Evolutionary conservation across 371 early-diverging fungal species (phyloP), one percentile per base, ranked within the genome.

Genomic region (Mucor ambiguus): DNA sequence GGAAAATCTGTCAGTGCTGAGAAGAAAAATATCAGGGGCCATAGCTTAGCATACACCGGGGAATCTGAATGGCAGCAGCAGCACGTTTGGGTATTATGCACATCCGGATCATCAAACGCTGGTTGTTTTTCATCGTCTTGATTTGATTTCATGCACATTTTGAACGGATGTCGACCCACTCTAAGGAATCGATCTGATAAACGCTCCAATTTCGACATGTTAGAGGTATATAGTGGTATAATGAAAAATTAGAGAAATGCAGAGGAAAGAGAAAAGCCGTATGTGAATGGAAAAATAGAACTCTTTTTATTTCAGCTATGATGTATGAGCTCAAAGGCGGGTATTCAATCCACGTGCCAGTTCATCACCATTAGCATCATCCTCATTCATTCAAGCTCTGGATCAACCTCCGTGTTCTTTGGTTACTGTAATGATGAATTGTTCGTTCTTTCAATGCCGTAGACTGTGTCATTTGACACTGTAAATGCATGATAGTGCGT

Each of bases 1-100:
- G 79, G 69, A 44, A 70, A 71, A 64, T 79, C 79, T 4, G 74
- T 73, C 10, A 79, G 3, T 6, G 72, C 72, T 11, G 79, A 79
- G 41, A 79, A 67, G 22, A 73, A 59, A 37, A 78, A 75, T 3
- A 75, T 68, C n/a, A 72, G 18, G 7, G 74, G 74, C 74, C 74
- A 79, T 26, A 58, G 64, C 35, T 67, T 62, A 16, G 63, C 54
- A 44, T 76, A 79, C 7, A 68, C 18, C 4, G 72, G 60, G 11
- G 79, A 73, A 64, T 76, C 66, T 10, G 76, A 70, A 20, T 61
- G 41, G 52, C 69, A 66, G n/a, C 76, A 75, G 43, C 65, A 62
- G 22, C 72, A 74, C 0, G 54, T 63, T 20, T 60, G 49, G 10
- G 60, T 49, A 41, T 70, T 62, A 44, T 70, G 24, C 8, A 35